phyloP scores from a whole-genome alignment of 2,329 filamentous ascomycete genomes.

The Xylariaceae sp. region DNA sequence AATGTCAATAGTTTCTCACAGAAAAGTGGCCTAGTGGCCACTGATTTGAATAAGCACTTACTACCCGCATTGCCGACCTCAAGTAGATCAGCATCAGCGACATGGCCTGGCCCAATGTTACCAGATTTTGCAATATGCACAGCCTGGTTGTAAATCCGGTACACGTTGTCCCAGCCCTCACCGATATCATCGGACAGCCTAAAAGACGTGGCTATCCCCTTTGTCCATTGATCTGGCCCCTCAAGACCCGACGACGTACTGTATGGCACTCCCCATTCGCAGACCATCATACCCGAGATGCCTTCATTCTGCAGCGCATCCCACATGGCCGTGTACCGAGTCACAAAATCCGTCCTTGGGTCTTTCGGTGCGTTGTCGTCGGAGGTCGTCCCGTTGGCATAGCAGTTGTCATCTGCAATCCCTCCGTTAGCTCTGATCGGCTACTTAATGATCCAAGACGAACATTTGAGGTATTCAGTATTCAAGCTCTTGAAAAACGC shows the following conservation, averaged over 20 bases:
- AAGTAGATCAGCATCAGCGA: constrained; percentile 14
- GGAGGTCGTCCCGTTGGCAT: constrained; percentile 8
- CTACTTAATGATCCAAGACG: background rate
- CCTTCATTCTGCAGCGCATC: constrained; percentile 6
- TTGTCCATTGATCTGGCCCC: constrained; percentile 11
- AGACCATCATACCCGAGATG: constrained; percentile 13
- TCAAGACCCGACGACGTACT: constrained; percentile 7
- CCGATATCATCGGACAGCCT: constrained; percentile 14
- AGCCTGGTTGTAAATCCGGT: constrained; percentile 14
- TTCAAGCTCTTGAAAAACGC: constrained; percentile 8
- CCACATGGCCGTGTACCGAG: constrained; percentile 13
- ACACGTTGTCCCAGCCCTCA: constrained; percentile 11
- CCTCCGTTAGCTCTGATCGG: constrained; percentile 1
- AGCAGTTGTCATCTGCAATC: constrained; percentile 13
- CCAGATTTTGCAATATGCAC: constrained; percentile 11
- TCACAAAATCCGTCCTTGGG: constrained; percentile 11
- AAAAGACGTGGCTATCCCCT: constrained; percentile 11
- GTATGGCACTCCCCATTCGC: constrained; percentile 14
- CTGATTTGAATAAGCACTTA: background rate
- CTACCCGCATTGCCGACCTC: constrained; percentile 11
- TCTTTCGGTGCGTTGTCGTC: constrained; percentile 11
- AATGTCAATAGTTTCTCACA: background rate
- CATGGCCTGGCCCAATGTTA: constrained; percentile 7
- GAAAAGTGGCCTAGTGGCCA: background rate
- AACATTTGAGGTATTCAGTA: constrained; percentile 14